Base-by-base conservation (phyloP, 352 stramenopile genomes). In the Phytophthora fragariaefolia region DNA sequence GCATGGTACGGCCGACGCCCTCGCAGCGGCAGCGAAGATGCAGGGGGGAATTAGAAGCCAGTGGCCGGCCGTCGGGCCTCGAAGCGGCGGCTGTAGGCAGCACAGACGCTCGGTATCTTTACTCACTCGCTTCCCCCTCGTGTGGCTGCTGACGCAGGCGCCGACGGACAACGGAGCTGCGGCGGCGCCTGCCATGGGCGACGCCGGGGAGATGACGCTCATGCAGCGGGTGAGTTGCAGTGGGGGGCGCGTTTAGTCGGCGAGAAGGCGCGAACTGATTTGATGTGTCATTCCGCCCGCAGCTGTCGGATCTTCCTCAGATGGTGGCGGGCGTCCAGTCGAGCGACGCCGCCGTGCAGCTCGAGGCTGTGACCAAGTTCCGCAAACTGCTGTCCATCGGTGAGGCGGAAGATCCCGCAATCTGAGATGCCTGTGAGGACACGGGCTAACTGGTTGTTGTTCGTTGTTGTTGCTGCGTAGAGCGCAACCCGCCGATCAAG, bases 401-500 rank as follows among this genome's bases (percentile, higher is more conserved):
- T 97, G 72, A 61, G 73, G n/a, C 18, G 32, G 38, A 45, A 63
- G n/a, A 48, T 15, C 22, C 32, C 38, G 32, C 24, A 9, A 10
- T 55, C 23, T 36, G 20, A 27, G 0, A 12, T 62, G 9, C 26
- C 9, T 45, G 30, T 4, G 18, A 61, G 40, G 27, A 40, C 22
- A 49, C 22, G 43, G 9, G 20, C 43, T 71, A 40, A 67, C 36
- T 50, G n/a, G n/a, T n/a, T n/a, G n/a, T 43, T 32, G 32, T 38
- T 22, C 32, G 20, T 18, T 40, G 20, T 28, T n/a, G 42, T 30
- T 6, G 18, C 18, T 6, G 49, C 62, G 27, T 27, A 91, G 97
- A 99, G 73, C 97, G 96, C 71, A 99, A 99, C 73, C 98, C 98
- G 23, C 98, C 98, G 17, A 99, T 99, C 73, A 97, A 99, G 64